These are phyloP conservation scores for Pseudocercospora crystallina DNA, from an alignment of 2,329 filamentous ascomycete genomes.

Conservation along the genomic window DNA sequence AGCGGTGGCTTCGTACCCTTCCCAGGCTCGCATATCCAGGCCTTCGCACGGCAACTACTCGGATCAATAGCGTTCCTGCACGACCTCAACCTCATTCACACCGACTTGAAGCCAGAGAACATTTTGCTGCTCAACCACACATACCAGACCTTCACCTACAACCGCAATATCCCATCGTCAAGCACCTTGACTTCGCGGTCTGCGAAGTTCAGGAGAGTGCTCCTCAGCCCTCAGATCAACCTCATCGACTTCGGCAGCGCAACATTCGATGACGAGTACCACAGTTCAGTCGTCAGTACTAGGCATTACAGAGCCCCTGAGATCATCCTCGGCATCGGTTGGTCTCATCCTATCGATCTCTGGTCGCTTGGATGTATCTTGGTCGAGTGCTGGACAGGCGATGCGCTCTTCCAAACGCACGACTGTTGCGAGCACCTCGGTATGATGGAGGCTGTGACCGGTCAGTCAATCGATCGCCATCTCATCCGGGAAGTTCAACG, in stretches of 20 bases:
- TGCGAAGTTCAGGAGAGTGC: constrained; percentile 61
- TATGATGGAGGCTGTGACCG: constrained; percentile 60
- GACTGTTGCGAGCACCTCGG: constrained; percentile 67
- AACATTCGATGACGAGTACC: constrained; percentile 68
- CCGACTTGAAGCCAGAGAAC: constrained; percentile 69
- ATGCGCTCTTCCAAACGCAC: constrained; percentile 67
- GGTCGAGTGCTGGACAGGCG: constrained; percentile 68
- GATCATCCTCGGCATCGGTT: constrained; percentile 66
- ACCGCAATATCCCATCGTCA: constrained; percentile 65
- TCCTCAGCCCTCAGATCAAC: constrained; percentile 65
- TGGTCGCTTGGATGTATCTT: constrained; percentile 70
- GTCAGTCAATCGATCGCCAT: constrained; percentile 32
- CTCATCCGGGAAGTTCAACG: constrained; percentile 36
- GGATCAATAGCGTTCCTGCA: constrained; percentile 99
- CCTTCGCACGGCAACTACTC: constrained; percentile 89
- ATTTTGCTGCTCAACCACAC: constrained; percentile 64
- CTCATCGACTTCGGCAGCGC: constrained; percentile 68
- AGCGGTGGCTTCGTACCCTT: constrained; percentile 94
- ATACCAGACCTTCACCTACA: constrained; percentile 69
- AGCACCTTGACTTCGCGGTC: constrained; percentile 58
- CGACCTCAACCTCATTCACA: constrained; percentile 96
- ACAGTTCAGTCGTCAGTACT: constrained; percentile 67
- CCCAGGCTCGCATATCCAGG: constrained; percentile 97
- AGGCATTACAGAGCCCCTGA: constrained; percentile 66
- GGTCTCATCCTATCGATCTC: constrained; percentile 68